Base-by-base conservation (phyloP, 371 early-diverging fungal species). In the Apophysomyces elegans region DNA sequence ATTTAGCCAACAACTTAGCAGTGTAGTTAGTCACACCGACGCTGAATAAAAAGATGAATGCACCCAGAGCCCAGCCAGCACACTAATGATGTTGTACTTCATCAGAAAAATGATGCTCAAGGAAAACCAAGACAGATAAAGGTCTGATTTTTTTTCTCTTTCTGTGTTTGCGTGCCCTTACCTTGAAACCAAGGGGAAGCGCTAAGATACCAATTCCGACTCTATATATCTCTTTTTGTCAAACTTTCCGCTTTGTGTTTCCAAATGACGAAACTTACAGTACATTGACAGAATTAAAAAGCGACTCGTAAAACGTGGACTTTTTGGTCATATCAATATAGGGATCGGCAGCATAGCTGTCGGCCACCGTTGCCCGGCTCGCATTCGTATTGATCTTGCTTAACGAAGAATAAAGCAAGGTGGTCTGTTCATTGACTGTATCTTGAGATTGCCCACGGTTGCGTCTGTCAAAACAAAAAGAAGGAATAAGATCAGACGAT, bases 41-140 rank as follows among this genome's bases (percentile, higher is more conserved):
- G 64, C 86, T 90, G 37, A 86, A 74, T 0, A 75, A 43, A 68
- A 93, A 79, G 37, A 90, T 72, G 12, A 67, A 45, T 7, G 88
- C 21, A 6, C 93, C 93, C 21, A 85, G 57, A 13, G 71, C 79
- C 89, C 89, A 90, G 13, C 93, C 91, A 11, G 89, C 77, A 63
- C 80, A 75, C 66, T 80, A 66, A 26, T 12, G 32, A 26, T 26
- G 32, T 26, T 26, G 32, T 26, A 26, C 32, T 26, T 3, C 1
- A 26, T 26, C 32, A 26, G 32, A 26, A 26, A 26, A 26, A 2
- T 26, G 32, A 26, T 26, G 32, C 32, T 26, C 32, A 26, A 26
- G 32, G 32, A 26, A 26, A 26, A 26, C 3, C 32, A 26, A 1
- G 32, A 26, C 3, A 26, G 32, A 26, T 26, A 26, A 26, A 26